Base-by-base conservation (phyloP, 345 rosid genomes). In the Triadica sebifera region DNA sequence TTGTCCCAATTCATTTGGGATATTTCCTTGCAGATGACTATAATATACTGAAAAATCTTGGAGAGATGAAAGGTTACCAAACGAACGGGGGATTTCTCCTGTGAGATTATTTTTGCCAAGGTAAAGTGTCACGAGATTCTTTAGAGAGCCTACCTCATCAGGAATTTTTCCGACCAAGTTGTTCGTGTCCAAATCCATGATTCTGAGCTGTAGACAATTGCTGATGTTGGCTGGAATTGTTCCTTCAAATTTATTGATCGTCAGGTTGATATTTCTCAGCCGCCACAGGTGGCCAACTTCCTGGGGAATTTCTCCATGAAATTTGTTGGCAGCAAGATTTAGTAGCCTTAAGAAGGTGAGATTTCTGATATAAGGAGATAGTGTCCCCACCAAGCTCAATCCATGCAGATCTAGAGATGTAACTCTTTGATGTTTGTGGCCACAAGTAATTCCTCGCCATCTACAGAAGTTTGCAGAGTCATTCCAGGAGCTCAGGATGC, bases 311-410 rank as follows among this genome's bases (percentile, higher is more conserved):
- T 38, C 67, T 13, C 49, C 67, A 16, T 6, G 12, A 22, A 63
- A 63, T 17, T 24, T 39, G n/a, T 63, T 39, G 47, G 7, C 1
- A 19, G 19, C 24, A 39, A 63, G 56, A 13, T 51, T 13, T 19
- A 51, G 20, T 19, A 15, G 15, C n/a, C 56, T 51, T 51, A 51
- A 51, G 65, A 61, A 63, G 47, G 67, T 63, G 67, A 19, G 67
- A 17, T 38, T 39, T 5, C 47, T 17, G 15, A 17, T 17, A 63
- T 4, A 51, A 5, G 56, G 56, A 51, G 56, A 51, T 51, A 51
- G 5, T 5, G n/a, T 51, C 19, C 56, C 56, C 15, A 6, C 5
- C n/a, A 63, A 3, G 7, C 12, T n/a, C 15, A 64, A 25, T 6
- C 20, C 56, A 5, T 41, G 24, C 13, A 64, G 29, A 13, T 64